Base-by-base conservation (phyloP, 352 stramenopile species). In the Phytopythium ostracodes region DNA sequence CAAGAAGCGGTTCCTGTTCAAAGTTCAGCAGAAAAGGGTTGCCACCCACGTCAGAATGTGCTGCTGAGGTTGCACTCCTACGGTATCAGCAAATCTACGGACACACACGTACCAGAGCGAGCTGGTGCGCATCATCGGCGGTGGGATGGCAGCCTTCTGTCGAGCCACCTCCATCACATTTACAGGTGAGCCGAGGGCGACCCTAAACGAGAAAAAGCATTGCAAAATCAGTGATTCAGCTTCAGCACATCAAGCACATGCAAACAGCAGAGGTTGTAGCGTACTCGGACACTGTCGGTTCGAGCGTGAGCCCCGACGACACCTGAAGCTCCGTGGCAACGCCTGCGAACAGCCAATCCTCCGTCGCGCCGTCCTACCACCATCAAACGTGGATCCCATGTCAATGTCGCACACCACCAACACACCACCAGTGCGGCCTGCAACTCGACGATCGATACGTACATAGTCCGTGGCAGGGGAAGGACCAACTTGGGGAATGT, bases 271-370 rank as follows among this genome's bases (percentile, higher is more conserved):
- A n/a, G 4, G 25, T 2, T n/a, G 35, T 15, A 9, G 78, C 77
- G 50, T 85, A 89, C 82, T 84, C 70, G 49, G 75, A 74, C 54
- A 84, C 70, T 56, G 61, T 46, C 9, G 84, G 75, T 35, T 94
- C 84, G 2, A 90, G 78, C 18, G 73, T 74, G 18, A 96, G 68
- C 31, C 87, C 87, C 33, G 87, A 96, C 12, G 87, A 96, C 36
- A 96, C 83, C 65, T 96, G 85, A 14, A 96, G 64, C 61, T 96
- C 87, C 17, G 87, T 96, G 15, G 87, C 87, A 25, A 96, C 87
- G 54, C 87, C 87, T 9, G 87, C 87, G 67, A 96, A 96, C 35
- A 96, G 66, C 87, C 87, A 96, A 56, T 96, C 87, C 66, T 96
- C 87, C 6, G 84, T 96, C 17, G 87, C 87, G 14, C 87, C 87